Evolutionary conservation across 768 basidiomycete genomes (phyloP).

Genomic region (Nevesoporus exiguus): DNA sequence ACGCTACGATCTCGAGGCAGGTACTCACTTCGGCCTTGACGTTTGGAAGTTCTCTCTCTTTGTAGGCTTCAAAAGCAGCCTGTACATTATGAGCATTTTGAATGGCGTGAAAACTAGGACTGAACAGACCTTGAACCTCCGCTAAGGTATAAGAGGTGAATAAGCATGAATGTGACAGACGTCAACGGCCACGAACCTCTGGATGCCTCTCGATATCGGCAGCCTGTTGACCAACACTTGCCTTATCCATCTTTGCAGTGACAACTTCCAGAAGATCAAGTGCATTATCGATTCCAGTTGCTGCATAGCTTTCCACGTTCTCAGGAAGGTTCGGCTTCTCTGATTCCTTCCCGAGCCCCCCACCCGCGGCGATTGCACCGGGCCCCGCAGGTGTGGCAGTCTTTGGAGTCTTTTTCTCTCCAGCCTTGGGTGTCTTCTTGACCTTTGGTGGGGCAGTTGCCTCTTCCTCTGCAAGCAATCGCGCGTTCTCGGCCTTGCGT

Average conservation of each 20-base stretch:
- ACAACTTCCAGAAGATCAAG: conserved; percentile 86
- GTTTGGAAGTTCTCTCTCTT: conserved; percentile 82
- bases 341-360: conserved; percentile 34
- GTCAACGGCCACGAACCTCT: conserved; percentile 55
- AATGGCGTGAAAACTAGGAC: background rate
- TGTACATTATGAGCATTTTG: conserved; percentile 26
- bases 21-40: conserved; percentile 62
- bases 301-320: conserved; percentile 66
- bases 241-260: conserved; percentile 91
- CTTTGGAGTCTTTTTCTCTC: conserved; percentile 50
- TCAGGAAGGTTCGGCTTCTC: conserved; percentile 28
- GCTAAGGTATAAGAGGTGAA: conserved; percentile 39
- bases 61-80: conserved; percentile 89
- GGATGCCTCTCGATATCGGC: conserved; percentile 88
- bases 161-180: conserved; percentile 10
- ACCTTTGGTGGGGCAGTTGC: conserved; percentile 51
- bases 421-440: conserved; percentile 64
- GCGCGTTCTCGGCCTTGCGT: conserved; percentile 83
- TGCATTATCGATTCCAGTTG: conserved; percentile 89
- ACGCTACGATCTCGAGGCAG: background rate
- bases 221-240: conserved; percentile 82
- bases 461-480: conserved; percentile 88
- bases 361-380: conserved; percentile 81
- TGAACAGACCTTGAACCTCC: conserved; percentile 75
- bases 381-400: conserved; percentile 69